These are phyloP conservation scores for Adansonia madagascariensis DNA, from an alignment of 441 rosid genomes.

Conservation along the genomic window DNA sequence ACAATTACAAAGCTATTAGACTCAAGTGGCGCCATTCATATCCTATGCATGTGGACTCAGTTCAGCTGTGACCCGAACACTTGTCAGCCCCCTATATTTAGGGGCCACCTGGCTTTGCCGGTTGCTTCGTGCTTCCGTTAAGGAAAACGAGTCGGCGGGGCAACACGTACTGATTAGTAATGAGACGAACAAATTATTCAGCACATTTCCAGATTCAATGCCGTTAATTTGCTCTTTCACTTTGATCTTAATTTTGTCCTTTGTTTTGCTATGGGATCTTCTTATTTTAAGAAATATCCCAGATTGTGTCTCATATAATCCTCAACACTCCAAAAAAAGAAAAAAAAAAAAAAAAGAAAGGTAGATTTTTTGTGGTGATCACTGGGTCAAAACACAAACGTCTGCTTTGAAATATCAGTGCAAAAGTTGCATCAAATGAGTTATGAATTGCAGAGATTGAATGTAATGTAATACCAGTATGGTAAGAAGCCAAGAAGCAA, in stretches of 20 bases:
- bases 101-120: neutral
- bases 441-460: no score
- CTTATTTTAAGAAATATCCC: no score
- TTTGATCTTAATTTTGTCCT: neutral
- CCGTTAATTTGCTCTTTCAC: neutral
- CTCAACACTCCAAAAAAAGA: no score
- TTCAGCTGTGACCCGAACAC: constrained; percentile 33
- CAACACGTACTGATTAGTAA: neutral
- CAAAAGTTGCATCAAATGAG: neutral
- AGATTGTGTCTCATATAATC: no score
- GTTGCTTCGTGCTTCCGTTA: neutral
- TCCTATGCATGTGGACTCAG: constrained; percentile 25
- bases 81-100: neutral
- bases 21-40: neutral
- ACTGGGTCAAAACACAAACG: neutral
- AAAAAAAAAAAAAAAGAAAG: no score
- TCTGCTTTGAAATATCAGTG: neutral
- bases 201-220: neutral
- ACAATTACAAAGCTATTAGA: neutral
- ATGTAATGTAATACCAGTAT: no score
- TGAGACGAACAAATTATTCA: neutral
- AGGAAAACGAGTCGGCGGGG: constrained; percentile 9
- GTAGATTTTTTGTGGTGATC: neutral
- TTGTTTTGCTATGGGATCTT: no score
- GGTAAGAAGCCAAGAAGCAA: no score